Evolutionary conservation across 495 filamentous ascomycete species (phyloP).

Genomic region (Paragyromitra xinjiangensis): DNA sequence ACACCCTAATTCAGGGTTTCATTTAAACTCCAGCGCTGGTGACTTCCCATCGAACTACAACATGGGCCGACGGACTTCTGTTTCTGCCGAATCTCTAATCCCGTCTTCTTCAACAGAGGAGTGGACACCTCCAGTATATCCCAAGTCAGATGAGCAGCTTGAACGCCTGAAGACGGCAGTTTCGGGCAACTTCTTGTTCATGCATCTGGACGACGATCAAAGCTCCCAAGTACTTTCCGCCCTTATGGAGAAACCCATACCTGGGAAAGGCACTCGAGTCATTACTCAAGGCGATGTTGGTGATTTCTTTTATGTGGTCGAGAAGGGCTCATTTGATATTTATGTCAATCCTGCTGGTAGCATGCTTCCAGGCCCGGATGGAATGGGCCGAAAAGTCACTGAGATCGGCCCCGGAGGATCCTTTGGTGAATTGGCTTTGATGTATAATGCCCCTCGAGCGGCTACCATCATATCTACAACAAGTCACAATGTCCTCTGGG

Average conservation of each 20-base stretch:
- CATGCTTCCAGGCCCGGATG: constrained; percentile 81
- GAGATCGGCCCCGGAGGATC: constrained; percentile 86
- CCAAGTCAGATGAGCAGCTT: constrained; percentile 83
- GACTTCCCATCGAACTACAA: constrained; percentile 94
- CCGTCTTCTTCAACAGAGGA: constrained; percentile 83
- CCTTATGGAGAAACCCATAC: constrained; percentile 92
- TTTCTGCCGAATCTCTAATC: constrained; percentile 95
- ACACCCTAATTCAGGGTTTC: constrained; percentile 46
- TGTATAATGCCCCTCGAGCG: constrained; percentile 99
- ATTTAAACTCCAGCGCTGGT: constrained; percentile 60
- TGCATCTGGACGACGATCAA: constrained; percentile 92
- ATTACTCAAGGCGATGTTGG: constrained; percentile 95
- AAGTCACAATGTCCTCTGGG: constrained; percentile 83
- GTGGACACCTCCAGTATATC: constrained; percentile 86
- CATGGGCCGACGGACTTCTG: constrained; percentile 89
- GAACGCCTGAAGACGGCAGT: constrained; percentile 81
- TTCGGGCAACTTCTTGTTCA: constrained; percentile 90
- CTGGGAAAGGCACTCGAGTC: constrained; percentile 84
- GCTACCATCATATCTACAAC: constrained; percentile 91
- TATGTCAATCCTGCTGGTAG: constrained; percentile 84
- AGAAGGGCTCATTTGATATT: constrained; percentile 88
- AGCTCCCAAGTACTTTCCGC: constrained; percentile 86
- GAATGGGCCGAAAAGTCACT: constrained; percentile 85
- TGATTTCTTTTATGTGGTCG: constrained; percentile 97
- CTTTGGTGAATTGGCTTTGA: constrained; percentile 96